Base-by-base conservation (phyloP, 2,329 filamentous ascomycete genomes). In the Penicillium sp. region DNA sequence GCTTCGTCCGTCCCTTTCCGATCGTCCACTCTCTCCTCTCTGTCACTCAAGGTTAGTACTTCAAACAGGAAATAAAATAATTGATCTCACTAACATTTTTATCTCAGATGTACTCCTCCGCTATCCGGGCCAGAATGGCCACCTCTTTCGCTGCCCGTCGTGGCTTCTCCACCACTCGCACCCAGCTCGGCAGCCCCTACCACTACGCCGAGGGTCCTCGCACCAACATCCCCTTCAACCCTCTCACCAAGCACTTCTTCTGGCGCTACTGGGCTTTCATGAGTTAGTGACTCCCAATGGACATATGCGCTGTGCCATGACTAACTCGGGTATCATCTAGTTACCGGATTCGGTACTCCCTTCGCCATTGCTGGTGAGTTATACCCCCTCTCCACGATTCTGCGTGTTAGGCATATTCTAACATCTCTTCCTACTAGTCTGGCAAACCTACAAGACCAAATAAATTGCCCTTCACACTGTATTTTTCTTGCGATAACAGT, bases 131-230 rank as follows among this genome's bases (percentile, higher is more conserved):
- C 78, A 71, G 76, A 66, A 73, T 78, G 73, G 82, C 87, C 74
- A 85, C 86, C 73, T 56, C 53, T 35, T 77, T 87, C 74, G 82
- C 92, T 80, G 84, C 88, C 84, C 91, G 92, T 82, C 92, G 94
- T 78, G 91, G 89, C 81, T 97, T 99, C 88, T 89, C 92, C 78
- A 86, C 90, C 72, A 95, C 93, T 76, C 90, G 90, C 73, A 79
- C 89, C 75, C 91, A 90, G 77, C 81, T 96, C 75, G 85, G 83
- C 70, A 95, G 90, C 75, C 92, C 92, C 63, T 97, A 96, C 88
- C 94, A 99, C 84, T 99, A 99, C 83, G 89, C 93, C 69, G 93
- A 97, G 82, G 94, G 93, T 65, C 90, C 93, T 72, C 89, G 91
- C 79, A 88, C 84, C 82, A 97, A 97, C 85, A 80, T 99, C 66